Evolutionary conservation across 1,139 yeast genomes (phyloP), one percentile per base, ranked within the genome.

Genomic region (Yamadazyma siamensis): DNA sequence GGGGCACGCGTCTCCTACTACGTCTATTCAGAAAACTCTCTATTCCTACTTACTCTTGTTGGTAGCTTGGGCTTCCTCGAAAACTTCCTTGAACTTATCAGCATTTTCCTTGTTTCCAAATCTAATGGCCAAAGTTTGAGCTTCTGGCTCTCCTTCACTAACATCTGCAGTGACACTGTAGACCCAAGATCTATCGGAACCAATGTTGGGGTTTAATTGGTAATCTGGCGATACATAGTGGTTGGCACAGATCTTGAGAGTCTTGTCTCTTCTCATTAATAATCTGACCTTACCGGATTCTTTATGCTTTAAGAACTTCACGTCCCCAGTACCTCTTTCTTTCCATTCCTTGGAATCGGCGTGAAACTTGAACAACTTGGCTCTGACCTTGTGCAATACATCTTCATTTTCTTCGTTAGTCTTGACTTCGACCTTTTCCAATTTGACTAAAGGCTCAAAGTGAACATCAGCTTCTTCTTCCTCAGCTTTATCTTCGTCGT

Each of bases 301-400:
- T 65, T 86, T 87, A 70, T 89, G 96, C 69, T 91, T 77, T 59
- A 91, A 77, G 63, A 91, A 87, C 66, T 89, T 87, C 51, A 89
- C 96, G 56, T 91, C 98, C 51, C 98, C 99, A 26, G 96, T 88
- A 48, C 98, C 98, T 71, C 98, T 85, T 72, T 94, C 99, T 65
- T 94, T 91, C 98, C 99, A 91, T 67, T 91, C 98, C 55, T 86
- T 85, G 36, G 80, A 57, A 42, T 82, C 88, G 39, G 71, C 72
- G 54, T 82, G 85, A 71, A 82, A 91, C 64, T 88, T 82, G 74
- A 91, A 91, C 56, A 91, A 74, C 67, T 91, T 94, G 48, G 99
- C 97, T 59, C 98, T 75, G 34, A 81, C 88, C 59, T 91, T 91
- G 69, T 70, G 84, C 46, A 84, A 61, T 18, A 83, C 89, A 40